phyloP scores from a whole-genome alignment of 164 flowering plant genomes.

The Akebia trifoliata region DNA sequence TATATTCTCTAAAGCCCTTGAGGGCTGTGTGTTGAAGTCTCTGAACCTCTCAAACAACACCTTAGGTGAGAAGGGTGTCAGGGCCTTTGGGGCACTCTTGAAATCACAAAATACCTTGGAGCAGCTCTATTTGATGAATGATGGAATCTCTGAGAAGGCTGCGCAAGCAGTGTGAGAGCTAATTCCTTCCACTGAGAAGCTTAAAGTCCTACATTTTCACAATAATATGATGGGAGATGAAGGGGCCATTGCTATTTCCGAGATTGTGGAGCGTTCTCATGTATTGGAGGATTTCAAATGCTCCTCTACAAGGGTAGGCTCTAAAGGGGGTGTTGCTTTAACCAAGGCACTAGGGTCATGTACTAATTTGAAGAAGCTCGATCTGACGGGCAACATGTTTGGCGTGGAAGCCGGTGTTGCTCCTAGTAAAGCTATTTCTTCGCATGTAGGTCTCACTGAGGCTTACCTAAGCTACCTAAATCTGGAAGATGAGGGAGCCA shows the following conservation, averaged over 20 bases:
- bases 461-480: slow-evolving; percentile 73
- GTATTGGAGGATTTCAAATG: slow-evolving; percentile 77
- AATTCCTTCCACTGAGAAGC: slow-evolving; percentile 71
- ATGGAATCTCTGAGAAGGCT: slow-evolving; percentile 93
- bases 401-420: slow-evolving; percentile 62
- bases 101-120: slow-evolving; percentile 69
- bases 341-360: slow-evolving; percentile 57
- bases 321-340: slow-evolving; percentile 75
- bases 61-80: slow-evolving; percentile 90
- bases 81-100: slow-evolving; percentile 77
- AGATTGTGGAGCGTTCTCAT: slow-evolving; percentile 59
- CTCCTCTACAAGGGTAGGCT: slow-evolving; percentile 83
- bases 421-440: slow-evolving; percentile 49
- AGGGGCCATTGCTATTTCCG: slow-evolving; percentile 77
- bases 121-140: slow-evolving; percentile 80
- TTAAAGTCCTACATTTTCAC: slow-evolving; percentile 72
- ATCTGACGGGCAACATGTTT: slow-evolving; percentile 85
- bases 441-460: slow-evolving; percentile 39
- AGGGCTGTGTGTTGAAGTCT: slow-evolving; percentile 58
- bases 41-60: slow-evolving; percentile 85
- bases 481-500: slow-evolving; percentile 73
- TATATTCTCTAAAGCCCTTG: slow-evolving; percentile 62
- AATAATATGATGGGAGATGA: slow-evolving; percentile 96
- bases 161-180: slow-evolving; percentile 78
- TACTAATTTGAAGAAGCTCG: slow-evolving; percentile 60